Evolutionary conservation across 148 eudicot genomes (phyloP), one percentile per base, ranked within the genome.

Genomic region (Vaccinium myrtillus): DNA sequence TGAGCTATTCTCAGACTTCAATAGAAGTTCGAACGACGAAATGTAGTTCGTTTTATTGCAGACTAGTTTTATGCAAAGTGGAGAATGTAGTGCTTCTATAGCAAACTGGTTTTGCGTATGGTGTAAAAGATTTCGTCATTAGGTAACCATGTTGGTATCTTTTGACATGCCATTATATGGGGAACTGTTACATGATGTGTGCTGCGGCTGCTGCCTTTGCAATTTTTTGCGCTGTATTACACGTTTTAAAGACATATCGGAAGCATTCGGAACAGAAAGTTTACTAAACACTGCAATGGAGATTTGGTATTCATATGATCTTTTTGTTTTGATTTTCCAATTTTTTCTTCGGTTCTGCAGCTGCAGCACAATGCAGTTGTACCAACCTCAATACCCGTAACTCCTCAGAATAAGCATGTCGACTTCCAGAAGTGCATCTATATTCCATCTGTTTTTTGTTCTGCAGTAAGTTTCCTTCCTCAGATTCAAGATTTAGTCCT

Each of bases 391-490:
- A 53, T 43, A 77, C 73, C 89, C 21, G 78, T 54, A 59, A 84
- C 49, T 81, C 79, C 89, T 85, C 86, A 77, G 79, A 81, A 75
- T n/a, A 91, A 87, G 56, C 87, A 81, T 73, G 85, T 49, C 84
- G 82, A 86, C 70, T 70, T 86, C 50, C 90, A 87, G 32, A 84
- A 87, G 78, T 84, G 82, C 65, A 76, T 75, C 14, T 84, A 83
- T 55, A 88, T 83, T 59, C 88, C 87, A 78, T 83, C 91, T 27
- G 32, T 78, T 18, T 85, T 85, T 39, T 80, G 89, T 61, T 54
- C 86, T 36, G 87, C 89, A 82, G 98, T 92, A 87, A 86, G 92
- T 88, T 77, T 48, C 25, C 77, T 36, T 76, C 19, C 12, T 67
- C 36, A 75, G 36, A 25, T 77, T 30, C 8, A 21, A 5, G 5